These are phyloP conservation scores for Ormosia semicastrata DNA, from an alignment of 306 rosid genomes.

Conservation along the genomic window DNA sequence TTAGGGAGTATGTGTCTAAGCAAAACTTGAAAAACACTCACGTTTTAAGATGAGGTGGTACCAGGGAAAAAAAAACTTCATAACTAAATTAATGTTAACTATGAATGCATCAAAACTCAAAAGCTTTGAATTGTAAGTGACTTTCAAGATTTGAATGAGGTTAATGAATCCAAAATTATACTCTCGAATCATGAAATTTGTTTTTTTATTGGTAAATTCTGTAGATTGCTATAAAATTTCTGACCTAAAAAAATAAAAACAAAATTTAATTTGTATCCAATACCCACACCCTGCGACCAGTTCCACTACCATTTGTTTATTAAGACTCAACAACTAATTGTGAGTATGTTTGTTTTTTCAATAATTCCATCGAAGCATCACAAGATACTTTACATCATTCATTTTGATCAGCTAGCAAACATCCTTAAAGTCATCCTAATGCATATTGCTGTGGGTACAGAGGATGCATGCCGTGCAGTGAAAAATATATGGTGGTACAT, in stretches of 20 bases:
- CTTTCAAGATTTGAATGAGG: background rate
- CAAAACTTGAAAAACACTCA: background rate
- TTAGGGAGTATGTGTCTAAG: background rate
- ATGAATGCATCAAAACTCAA: background rate
- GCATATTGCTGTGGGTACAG: background rate
- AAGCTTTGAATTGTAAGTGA: background rate
- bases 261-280: background rate
- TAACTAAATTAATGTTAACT: background rate
- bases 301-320: background rate
- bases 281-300: background rate
- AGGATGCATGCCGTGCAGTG: background rate
- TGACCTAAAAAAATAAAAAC: background rate
- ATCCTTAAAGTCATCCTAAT: background rate
- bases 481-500: background rate
- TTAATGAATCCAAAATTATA: slow-evolving; percentile 6
- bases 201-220: background rate
- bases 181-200: background rate
- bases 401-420: background rate
- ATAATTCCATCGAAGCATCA: background rate
- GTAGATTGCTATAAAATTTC: background rate
- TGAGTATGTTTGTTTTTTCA: background rate
- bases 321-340: background rate
- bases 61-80: background rate
- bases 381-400: background rate
- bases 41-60: background rate